Conservation (phyloP, 768 basidiomycete genomes). For the Crucibulum laeve region DNA sequence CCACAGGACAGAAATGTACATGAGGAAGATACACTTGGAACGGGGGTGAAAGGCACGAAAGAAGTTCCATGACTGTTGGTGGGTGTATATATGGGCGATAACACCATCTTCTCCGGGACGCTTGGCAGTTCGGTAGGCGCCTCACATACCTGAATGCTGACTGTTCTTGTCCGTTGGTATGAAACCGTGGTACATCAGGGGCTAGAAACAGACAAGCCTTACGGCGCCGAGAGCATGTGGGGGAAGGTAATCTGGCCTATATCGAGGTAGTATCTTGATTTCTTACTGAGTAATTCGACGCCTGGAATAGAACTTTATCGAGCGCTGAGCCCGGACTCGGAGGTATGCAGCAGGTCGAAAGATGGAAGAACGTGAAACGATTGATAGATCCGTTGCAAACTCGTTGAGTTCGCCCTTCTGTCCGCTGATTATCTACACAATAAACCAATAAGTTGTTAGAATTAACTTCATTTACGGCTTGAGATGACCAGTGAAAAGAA, state of each 20-base stretch:
- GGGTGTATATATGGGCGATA: conserved; percentile 4
- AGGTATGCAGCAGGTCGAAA: too few species aligned
- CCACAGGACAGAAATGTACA: conserved; percentile 26
- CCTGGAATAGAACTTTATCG: not conserved
- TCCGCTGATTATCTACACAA: too few species aligned
- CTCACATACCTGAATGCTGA: conserved; percentile 7
- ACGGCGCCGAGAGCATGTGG: not conserved
- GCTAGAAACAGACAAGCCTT: not conserved
- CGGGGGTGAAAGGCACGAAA: conserved; percentile 17
- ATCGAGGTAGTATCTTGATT: not conserved
- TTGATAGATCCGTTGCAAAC: too few species aligned
- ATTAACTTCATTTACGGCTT: too few species aligned
- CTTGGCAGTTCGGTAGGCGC: not conserved
- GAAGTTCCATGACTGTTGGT: conserved; percentile 2
- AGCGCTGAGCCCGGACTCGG: too few species aligned
- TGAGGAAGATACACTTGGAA: conserved; percentile 19
- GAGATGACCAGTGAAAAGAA: too few species aligned
- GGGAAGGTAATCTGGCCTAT: not conserved
- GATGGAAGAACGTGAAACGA: too few species aligned
- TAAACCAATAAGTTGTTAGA: too few species aligned
- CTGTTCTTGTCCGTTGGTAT: not conserved
- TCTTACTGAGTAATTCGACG: not conserved
- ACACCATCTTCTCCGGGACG: not conserved
- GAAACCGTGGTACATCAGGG: not conserved
- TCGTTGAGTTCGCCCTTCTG: too few species aligned